Evolutionary conservation across 2,329 filamentous ascomycete species (phyloP).

Genomic region (Aphanocladium album): DNA sequence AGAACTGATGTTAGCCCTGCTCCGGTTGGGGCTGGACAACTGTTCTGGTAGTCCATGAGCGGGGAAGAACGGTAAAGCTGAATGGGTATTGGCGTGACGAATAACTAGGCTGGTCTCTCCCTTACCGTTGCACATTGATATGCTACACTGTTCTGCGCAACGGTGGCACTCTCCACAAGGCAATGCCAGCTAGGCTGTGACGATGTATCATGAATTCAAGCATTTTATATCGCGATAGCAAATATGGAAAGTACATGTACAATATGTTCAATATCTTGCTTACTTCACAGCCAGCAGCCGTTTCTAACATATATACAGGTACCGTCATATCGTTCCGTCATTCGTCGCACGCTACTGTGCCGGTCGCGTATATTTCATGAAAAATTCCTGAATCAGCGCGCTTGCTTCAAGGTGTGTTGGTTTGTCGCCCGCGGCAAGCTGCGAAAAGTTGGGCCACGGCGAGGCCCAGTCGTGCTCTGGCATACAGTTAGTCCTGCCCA

Average conservation of each 20-base stretch:
- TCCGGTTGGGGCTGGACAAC: neutral
- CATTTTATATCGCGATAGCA: too few relatives aligned
- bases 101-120: too few relatives aligned
- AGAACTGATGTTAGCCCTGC: neutral
- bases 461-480: conserved; percentile 41
- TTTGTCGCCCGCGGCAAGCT: conserved; percentile 32
- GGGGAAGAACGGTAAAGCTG: neutral
- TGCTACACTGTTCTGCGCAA: too few relatives aligned
- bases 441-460: conserved; percentile 39
- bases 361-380: conserved; percentile 29
- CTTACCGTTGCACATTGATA: too few relatives aligned
- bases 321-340: neutral
- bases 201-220: too few relatives aligned
- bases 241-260: too few relatives aligned
- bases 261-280: too few relatives aligned
- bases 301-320: too few relatives aligned
- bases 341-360: neutral
- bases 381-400: conserved; percentile 40
- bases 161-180: too few relatives aligned
- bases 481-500: neutral
- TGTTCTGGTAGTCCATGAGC: too few relatives aligned
- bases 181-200: too few relatives aligned
- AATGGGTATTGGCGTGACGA: neutral
- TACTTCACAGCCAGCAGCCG: too few relatives aligned
- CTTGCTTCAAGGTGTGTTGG: conserved; percentile 40